Percentiles rank a stretch among this genome's conserved stretches.
Conservation (phyloP, 2,329 filamentous ascomycete species). For the Ascochyta fabae region DNA sequence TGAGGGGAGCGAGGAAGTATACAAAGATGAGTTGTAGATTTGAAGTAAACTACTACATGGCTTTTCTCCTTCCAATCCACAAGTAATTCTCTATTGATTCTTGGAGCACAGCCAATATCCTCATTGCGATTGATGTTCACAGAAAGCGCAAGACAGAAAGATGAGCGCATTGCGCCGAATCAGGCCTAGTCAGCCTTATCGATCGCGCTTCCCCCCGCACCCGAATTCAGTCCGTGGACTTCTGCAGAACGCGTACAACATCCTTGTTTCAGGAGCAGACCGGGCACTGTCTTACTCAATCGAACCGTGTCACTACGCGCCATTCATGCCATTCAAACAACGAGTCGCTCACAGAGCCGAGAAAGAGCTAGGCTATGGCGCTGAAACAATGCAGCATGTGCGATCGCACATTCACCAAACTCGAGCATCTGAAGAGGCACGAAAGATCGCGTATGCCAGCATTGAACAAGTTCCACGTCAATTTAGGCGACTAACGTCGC, state of each 20-base stretch:
- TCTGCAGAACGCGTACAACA: slow-evolving; percentile 13
- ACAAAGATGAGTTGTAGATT: slow-evolving; percentile 49
- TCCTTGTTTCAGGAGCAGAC: slow-evolving; percentile 13
- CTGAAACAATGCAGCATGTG: slow-evolving; percentile 53
- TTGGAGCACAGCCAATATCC: background rate
- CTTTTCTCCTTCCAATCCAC: background rate
- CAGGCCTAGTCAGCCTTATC: slow-evolving; percentile 7
- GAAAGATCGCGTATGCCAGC: slow-evolving; percentile 59
- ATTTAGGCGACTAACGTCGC: slow-evolving; percentile 27
- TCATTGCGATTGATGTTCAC: too few species aligned
- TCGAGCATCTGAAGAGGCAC: slow-evolving; percentile 62
- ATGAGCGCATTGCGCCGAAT: slow-evolving; percentile 4
- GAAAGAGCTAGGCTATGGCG: slow-evolving; percentile 36
- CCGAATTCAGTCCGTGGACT: slow-evolving; percentile 12
- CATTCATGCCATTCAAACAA: slow-evolving; percentile 18
- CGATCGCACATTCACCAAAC: slow-evolving; percentile 63
- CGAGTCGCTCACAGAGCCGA: slow-evolving; percentile 16
- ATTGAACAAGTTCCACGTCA: background rate
- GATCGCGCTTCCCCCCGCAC: slow-evolving; percentile 13
- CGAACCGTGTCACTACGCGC: slow-evolving; percentile 18
- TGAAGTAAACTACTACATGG: background rate
- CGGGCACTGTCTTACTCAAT: slow-evolving; percentile 8
- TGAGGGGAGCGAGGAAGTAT: slow-evolving; percentile 50
- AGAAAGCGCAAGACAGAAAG: background rate
- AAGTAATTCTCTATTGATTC: background rate